Conservation (phyloP, 2,329 filamentous ascomycete genomes). For the Arthrobotrys musiformis region DNA sequence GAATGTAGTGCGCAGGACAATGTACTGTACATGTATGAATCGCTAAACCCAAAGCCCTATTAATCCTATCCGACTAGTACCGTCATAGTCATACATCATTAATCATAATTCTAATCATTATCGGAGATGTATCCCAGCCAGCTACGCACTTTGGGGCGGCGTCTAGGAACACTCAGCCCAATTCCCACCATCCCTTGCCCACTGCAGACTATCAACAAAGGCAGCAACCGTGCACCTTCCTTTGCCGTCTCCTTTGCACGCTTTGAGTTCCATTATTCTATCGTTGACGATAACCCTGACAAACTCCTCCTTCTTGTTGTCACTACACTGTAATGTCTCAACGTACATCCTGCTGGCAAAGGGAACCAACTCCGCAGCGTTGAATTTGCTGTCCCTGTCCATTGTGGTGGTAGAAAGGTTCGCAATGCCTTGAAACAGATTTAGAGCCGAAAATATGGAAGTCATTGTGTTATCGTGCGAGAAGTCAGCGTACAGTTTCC, state of each 20-base stretch:
- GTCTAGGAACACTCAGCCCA: constrained; percentile 82
- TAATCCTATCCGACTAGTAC: neutral
- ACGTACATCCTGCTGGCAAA: constrained; percentile 85
- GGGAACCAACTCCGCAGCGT: constrained; percentile 81
- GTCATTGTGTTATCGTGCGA: constrained; percentile 91
- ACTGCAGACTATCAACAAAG: constrained; percentile 80
- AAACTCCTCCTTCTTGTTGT: constrained; percentile 70
- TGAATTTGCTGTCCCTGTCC: constrained; percentile 71
- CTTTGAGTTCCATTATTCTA: constrained; percentile 76
- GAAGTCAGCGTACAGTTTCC: constrained; percentile 83
- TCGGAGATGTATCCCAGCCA: neutral
- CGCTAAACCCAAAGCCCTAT: neutral
- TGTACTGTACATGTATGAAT: no score
- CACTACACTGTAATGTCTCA: constrained; percentile 80
- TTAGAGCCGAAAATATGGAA: constrained; percentile 78
- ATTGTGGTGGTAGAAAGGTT: constrained; percentile 68
- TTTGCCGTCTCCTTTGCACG: constrained; percentile 75
- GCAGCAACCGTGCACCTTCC: constrained; percentile 76
- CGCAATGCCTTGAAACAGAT: constrained; percentile 76
- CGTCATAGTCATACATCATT: neutral
- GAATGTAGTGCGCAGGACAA: no score
- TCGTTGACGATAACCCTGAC: constrained; percentile 87
- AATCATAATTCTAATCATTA: no score
- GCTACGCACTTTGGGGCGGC: neutral
- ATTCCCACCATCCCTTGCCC: constrained; percentile 76